phyloP scores from a whole-genome alignment of 2,329 filamentous ascomycete species.

The Beauveria brongniartii region DNA sequence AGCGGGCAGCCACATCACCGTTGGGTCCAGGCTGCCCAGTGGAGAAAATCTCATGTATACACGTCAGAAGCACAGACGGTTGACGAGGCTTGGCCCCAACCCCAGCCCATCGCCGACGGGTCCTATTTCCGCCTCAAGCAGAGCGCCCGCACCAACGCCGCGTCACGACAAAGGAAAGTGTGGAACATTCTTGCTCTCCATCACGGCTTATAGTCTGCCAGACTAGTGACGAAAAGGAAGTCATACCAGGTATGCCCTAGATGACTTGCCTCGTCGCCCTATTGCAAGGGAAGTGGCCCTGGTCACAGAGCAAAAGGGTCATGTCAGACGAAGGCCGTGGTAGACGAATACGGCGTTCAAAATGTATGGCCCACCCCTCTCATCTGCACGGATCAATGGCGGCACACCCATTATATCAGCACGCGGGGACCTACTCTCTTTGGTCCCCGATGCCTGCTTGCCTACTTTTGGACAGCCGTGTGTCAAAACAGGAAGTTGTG shows the following conservation, averaged over 20 bases:
- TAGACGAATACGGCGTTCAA: neutral
- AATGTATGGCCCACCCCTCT: neutral
- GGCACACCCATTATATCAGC: neutral
- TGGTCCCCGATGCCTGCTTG: neutral
- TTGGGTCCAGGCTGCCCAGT: constrained; percentile 1
- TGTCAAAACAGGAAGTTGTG: neutral
- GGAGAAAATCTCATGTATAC: neutral
- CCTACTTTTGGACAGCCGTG: neutral
- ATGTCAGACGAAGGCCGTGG: neutral
- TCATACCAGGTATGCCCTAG: neutral
- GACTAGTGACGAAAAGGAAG: neutral
- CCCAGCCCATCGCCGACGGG: neutral
- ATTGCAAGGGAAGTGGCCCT: neutral
- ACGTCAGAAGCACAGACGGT: neutral
- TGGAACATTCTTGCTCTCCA: neutral
- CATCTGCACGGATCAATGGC: neutral
- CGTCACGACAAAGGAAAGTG: neutral
- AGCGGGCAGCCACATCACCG: neutral
- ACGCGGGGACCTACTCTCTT: too few relatives aligned
- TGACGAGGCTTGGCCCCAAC: neutral
- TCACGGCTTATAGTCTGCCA: neutral
- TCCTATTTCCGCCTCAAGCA: constrained; percentile 4
- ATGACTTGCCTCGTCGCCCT: neutral
- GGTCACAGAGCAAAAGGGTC: neutral
- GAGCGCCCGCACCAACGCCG: constrained; percentile 3